These are phyloP conservation scores for Polyporus arcularius DNA, from an alignment of 768 basidiomycete genomes.

Conservation along the genomic window DNA sequence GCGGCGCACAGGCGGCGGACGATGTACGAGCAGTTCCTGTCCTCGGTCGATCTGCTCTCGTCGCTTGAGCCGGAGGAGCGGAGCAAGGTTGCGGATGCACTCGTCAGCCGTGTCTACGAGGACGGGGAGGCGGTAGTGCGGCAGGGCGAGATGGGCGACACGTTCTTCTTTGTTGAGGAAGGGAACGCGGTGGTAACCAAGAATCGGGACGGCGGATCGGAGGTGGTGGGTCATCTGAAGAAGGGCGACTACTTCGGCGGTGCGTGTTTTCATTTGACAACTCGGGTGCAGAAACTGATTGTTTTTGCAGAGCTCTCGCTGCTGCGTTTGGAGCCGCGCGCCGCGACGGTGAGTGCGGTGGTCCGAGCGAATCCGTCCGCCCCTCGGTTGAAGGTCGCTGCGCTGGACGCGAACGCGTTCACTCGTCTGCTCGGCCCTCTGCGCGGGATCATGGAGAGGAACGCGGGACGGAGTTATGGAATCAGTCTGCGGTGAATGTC, in stretches of 20 bases:
- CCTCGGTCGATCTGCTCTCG: constrained; percentile 84
- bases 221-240: constrained; percentile 68
- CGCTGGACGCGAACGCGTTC: constrained; percentile 90
- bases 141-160: constrained; percentile 95
- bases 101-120: constrained; percentile 77
- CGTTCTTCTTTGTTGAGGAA: constrained; percentile 97
- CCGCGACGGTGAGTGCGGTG: constrained; percentile 92
- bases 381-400: constrained; percentile 87
- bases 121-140: constrained; percentile 88
- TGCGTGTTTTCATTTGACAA: constrained; percentile 36
- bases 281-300: constrained; percentile 10
- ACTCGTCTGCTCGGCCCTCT: constrained; percentile 91
- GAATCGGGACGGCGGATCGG: constrained; percentile 59
- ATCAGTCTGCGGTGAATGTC: constrained; percentile 9
- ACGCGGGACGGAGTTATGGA: constrained; percentile 75
- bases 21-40: constrained; percentile 96
- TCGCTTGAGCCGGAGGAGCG: constrained; percentile 86
- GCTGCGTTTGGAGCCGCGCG: constrained; percentile 84
- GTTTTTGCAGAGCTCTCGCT: constrained; percentile 77
- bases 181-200: constrained; percentile 90
- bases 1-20: constrained; percentile 87
- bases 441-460: constrained; percentile 90
- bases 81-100: constrained; percentile 96
- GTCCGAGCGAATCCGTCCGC: constrained; percentile 45
- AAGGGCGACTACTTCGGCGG: constrained; percentile 99